These are phyloP conservation scores for Paecilomyces variotii DNA, from an alignment of 2,329 filamentous ascomycete genomes.

Conservation along the genomic window DNA sequence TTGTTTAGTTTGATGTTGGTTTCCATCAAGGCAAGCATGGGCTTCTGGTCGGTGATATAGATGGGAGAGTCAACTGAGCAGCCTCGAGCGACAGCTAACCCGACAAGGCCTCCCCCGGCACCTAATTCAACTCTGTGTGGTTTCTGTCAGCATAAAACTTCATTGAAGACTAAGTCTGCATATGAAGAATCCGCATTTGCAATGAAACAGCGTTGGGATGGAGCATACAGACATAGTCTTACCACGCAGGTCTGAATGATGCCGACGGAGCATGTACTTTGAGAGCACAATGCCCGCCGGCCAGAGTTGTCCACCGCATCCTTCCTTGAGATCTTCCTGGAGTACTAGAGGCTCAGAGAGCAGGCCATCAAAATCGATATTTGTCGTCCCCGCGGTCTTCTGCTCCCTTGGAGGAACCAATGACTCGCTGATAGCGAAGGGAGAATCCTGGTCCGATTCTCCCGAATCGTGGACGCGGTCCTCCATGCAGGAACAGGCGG, in stretches of 20 bases:
- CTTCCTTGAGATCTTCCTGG: slow-evolving; percentile 76
- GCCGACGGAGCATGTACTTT: slow-evolving; percentile 74
- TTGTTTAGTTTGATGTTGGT: slow-evolving; percentile 79
- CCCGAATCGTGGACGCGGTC: slow-evolving; percentile 8
- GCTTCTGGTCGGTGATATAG: slow-evolving; percentile 75
- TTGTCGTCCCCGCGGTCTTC: slow-evolving; percentile 45
- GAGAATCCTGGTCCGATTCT: slow-evolving; percentile 18
- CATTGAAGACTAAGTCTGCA: neutral
- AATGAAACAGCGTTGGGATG: neutral
- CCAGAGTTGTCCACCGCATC: slow-evolving; percentile 92
- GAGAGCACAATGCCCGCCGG: slow-evolving; percentile 83
- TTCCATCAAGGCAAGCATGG: slow-evolving; percentile 80
- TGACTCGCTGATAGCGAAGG: slow-evolving; percentile 44
- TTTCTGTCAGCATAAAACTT: neutral
- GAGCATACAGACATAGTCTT: slow-evolving; percentile 62
- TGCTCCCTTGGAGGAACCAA: slow-evolving; percentile 47
- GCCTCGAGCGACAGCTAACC: slow-evolving; percentile 51
- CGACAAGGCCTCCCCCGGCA: slow-evolving; percentile 83
- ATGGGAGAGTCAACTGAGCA: slow-evolving; percentile 51
- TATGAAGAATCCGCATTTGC: too few relatives aligned
- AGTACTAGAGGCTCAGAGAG: slow-evolving; percentile 63
- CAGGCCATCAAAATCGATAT: slow-evolving; percentile 63
- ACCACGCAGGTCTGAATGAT: slow-evolving; percentile 52
- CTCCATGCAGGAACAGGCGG: neutral
- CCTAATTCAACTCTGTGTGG: slow-evolving; percentile 72